These are phyloP conservation scores for Trichoderma polysporum DNA, from an alignment of 2,329 filamentous ascomycete species.

Conservation along the genomic window DNA sequence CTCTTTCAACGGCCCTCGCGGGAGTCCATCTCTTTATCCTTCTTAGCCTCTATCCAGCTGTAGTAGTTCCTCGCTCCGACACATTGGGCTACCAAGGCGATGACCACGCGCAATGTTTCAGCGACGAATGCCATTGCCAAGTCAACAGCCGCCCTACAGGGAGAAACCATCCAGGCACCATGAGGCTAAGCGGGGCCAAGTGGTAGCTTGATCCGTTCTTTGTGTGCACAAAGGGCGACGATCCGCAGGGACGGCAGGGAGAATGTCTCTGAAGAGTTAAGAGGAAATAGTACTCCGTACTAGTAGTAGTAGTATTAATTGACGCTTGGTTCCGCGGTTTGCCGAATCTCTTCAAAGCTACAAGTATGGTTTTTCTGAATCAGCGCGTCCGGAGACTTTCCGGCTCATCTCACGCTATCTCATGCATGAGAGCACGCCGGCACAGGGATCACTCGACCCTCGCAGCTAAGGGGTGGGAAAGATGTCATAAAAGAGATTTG, in stretches of 20 bases:
- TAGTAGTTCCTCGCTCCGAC: neutral
- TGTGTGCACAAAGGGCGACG: neutral
- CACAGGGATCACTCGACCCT: slow-evolving; percentile 5
- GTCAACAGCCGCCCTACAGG: slow-evolving; percentile 24
- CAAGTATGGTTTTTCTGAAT: neutral
- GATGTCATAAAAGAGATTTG: neutral
- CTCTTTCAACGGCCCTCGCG: neutral
- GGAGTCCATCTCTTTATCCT: slow-evolving; percentile 1
- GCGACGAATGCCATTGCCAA: slow-evolving; percentile 29
- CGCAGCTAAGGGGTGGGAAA: neutral
- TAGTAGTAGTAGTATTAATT: neutral
- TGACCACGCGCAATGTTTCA: slow-evolving; percentile 23
- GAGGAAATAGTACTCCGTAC: too few species aligned
- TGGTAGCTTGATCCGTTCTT: neutral
- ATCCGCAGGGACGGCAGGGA: neutral
- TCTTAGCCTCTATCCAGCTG: neutral
- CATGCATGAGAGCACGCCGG: neutral
- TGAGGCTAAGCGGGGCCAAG: neutral
- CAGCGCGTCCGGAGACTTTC: neutral
- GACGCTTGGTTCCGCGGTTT: neutral
- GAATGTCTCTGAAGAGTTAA: slow-evolving; percentile 2
- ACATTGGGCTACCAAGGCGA: neutral
- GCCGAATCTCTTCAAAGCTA: neutral
- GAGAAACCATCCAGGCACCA: slow-evolving; percentile 8
- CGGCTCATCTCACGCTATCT: neutral